phyloP scores from a whole-genome alignment of 2,329 filamentous ascomycete species.

The Nectriaceae sp. region DNA sequence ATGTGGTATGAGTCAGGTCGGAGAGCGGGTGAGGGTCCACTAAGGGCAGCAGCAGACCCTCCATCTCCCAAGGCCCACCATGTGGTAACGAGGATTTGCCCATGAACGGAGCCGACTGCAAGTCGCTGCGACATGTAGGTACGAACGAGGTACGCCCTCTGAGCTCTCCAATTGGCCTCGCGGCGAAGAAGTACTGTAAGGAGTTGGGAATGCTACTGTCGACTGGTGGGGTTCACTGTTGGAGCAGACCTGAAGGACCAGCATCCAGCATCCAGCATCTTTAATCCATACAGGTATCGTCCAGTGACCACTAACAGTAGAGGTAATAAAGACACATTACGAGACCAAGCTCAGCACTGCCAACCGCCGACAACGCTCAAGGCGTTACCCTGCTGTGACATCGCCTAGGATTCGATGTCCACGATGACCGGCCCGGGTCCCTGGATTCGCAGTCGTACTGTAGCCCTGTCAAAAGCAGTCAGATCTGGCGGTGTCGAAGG shows the following conservation, averaged over 20 bases:
- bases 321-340: conserved; percentile 9
- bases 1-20: conserved; percentile 18
- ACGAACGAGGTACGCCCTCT: neutral
- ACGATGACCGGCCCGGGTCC: conserved; percentile 14
- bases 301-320: conserved; percentile 7
- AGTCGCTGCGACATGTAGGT: neutral
- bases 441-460: conserved; percentile 9
- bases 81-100: conserved; percentile 14
- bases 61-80: conserved; percentile 8
- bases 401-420: conserved; percentile 15
- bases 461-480: neutral
- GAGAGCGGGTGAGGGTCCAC: conserved; percentile 7
- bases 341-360: conserved; percentile 1
- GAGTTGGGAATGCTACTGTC: neutral
- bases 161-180: neutral
- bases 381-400: neutral
- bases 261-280: neutral
- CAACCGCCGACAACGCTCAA: neutral
- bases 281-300: conserved; percentile 6
- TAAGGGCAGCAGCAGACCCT: conserved; percentile 2
- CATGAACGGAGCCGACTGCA: conserved; percentile 6
- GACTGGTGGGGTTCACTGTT: neutral
- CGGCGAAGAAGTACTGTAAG: neutral
- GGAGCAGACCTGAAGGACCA: neutral
- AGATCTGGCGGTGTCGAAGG: conserved; percentile 17